Evolutionary conservation across 306 rosid genomes (phyloP), one percentile per base, ranked within the genome.

Genomic region (Abrus pulchellus): DNA sequence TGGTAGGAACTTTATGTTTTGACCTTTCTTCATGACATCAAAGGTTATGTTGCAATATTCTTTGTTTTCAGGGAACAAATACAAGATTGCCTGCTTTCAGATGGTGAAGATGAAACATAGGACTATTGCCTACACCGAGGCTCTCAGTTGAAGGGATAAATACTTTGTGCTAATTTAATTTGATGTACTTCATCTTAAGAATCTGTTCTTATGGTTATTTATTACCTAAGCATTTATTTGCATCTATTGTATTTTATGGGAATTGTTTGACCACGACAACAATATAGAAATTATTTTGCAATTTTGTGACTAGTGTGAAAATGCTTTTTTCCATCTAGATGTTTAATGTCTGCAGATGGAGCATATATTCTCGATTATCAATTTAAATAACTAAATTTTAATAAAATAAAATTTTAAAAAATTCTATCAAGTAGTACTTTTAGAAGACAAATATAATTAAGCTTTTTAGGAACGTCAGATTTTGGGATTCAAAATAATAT

Each of bases 51-150:
- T 56, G 55, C 6, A 6, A n/a, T 72, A 41, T 69, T 88, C 12
- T 80, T 20, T 80, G 34, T 72, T 84, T 89, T 74, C 97, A 95
- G 97, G 88, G 94, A 90, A 59, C 93, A 95, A 86, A 87, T 95
- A 77, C 90, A 90, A 87, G 97, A 92, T 82, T 94, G 87, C 82
- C 82, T 94, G 82, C 92, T 94, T 68, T 90, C 94, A 30, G 94
- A 95, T 75, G 68, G 82, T 65, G 94, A 93, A 86, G 93, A 82
- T 62, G 94, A 93, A 82, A 83, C 85, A 5, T 90, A 85, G 82
- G 55, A 59, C 47, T 32, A 55, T 33, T 48, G 29, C 27, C 56
- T 47, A 56, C 68, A 54, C n/a, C 3, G 52, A 11, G 83, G 77
- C 36, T 77, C 70, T 76, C 6, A 8, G 78, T 61, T 50, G 44